Evolutionary conservation across 202 grass and related monocot genomes (phyloP).

Genomic region (Hordeum pubiflorum): DNA sequence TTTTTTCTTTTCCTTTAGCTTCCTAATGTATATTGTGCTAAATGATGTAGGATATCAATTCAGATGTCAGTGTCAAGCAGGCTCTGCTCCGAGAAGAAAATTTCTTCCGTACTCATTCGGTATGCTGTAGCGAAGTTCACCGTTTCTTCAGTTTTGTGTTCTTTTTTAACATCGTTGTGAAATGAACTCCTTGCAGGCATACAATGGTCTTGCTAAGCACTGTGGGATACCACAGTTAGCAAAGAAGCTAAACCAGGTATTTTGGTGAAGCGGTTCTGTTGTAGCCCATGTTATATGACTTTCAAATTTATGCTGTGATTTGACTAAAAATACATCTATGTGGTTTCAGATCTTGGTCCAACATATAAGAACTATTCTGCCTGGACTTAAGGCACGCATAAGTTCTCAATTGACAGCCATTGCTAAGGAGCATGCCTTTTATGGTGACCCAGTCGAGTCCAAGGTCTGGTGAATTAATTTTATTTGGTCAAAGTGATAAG

Average conservation of each 20-base stretch:
- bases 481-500: neutral
- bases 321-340: neutral
- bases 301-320: conserved; percentile 1
- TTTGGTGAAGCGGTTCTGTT: neutral
- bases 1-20: neutral
- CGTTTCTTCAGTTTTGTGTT: neutral
- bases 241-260: conserved; percentile 95
- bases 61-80: conserved; percentile 86
- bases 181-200: conserved; percentile 52
- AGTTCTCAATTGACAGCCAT: conserved; percentile 73
- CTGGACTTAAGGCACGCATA: conserved; percentile 84
- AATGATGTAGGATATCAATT: conserved; percentile 76
- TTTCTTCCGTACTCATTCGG: conserved; percentile 78
- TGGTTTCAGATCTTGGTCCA: conserved; percentile 88
- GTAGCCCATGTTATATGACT: neutral
- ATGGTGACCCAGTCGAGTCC: conserved; percentile 87
- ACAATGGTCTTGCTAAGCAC: conserved; percentile 84
- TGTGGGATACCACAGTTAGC: conserved; percentile 93
- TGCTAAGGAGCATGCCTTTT: conserved; percentile 85
- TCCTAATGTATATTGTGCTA: conserved; percentile 3
- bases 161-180: conserved; percentile 3
- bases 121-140: conserved; percentile 37
- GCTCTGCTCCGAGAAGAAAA: conserved; percentile 76
- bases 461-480: conserved; percentile 50
- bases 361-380: conserved; percentile 87